Base-by-base conservation (phyloP, 768 basidiomycete genomes). In the Sutorius australiensis region DNA sequence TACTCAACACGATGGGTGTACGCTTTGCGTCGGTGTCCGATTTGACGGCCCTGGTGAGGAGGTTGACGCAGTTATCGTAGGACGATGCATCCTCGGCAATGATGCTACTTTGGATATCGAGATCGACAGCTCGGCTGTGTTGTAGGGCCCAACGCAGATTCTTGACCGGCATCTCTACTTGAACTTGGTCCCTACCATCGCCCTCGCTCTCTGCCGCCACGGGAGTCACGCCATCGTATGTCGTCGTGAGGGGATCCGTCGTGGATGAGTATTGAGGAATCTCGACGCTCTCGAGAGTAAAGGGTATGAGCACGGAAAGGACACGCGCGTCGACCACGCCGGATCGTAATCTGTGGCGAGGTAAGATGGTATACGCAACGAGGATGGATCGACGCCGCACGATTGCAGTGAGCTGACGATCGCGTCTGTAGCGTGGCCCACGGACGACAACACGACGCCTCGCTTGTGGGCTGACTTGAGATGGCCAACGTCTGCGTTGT, bases 31-130 rank as follows among this genome's bases (percentile, higher is more conserved):
- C 30, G 48, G 55, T 5, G 17, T 45, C 55, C n/a, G 54, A 46
- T 47, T 44, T 55, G 21, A 77, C 79, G 21, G 84, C 81, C 64
- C 84, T 89, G 39, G 77, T 75, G 54, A 92, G 74, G 46, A 89
- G 63, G 50, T 91, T 89, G 63, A 89, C 84, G 30, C 93, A 78
- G 0, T 71, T 75, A 48, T 92, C 89, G 70, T 78, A 80, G 27
- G 80, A 73, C 4, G 79, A 73, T 12, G 78, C 63, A 47, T 82
- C 80, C 24, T 56, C 46, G 6, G 63, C 66, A 5, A 78, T 75
- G 45, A 87, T 72, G 43, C 76, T 75, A 28, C 75, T 74, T 54
- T 79, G 75, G 45, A 92, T 75, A 61, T 88, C 82, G 55, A 93
- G 79, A 61, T 92, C 88, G 24, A 93, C 79, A 16, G 81, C 79